Evolutionary conservation across 2,329 filamentous ascomycete species (phyloP).

Genomic region (Diaporthe helianthi): DNA sequence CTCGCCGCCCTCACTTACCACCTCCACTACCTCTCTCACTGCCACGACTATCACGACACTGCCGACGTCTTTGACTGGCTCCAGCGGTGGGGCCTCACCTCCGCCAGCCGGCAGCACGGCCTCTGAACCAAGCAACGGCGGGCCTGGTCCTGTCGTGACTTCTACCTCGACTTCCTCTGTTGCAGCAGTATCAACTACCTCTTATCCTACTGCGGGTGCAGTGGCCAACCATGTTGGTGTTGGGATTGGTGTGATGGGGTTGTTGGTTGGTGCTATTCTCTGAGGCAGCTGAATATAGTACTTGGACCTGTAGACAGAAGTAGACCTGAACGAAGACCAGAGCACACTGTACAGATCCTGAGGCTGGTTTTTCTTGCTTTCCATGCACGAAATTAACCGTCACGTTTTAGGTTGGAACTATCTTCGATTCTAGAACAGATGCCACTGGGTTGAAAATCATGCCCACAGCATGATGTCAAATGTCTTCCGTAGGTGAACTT

Average conservation of each 20-base stretch:
- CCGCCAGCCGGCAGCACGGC: background rate
- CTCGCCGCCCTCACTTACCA: background rate
- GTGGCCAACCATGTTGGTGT: constrained; percentile 43
- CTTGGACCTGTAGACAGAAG: no score
- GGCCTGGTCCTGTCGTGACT: background rate
- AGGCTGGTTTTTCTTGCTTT: background rate
- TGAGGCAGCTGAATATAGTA: constrained; percentile 40
- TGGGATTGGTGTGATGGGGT: constrained; percentile 47
- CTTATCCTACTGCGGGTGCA: constrained; percentile 38
- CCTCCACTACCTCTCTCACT: background rate
- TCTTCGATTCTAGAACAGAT: background rate
- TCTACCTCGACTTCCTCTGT: constrained; percentile 13
- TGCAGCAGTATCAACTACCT: background rate
- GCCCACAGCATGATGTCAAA: background rate
- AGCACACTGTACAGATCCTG: background rate
- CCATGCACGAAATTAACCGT: background rate
- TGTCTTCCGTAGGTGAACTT: no score
- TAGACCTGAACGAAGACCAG: background rate
- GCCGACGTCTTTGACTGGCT: background rate
- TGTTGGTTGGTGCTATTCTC: constrained; percentile 50
- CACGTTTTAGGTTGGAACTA: background rate
- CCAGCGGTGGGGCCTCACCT: background rate
- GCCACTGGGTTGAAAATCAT: background rate
- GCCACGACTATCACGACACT: background rate
- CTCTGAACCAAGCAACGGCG: background rate